Evolutionary conservation across 2,329 filamentous ascomycete species (phyloP).

Genomic region (Microcyclosporella mali): DNA sequence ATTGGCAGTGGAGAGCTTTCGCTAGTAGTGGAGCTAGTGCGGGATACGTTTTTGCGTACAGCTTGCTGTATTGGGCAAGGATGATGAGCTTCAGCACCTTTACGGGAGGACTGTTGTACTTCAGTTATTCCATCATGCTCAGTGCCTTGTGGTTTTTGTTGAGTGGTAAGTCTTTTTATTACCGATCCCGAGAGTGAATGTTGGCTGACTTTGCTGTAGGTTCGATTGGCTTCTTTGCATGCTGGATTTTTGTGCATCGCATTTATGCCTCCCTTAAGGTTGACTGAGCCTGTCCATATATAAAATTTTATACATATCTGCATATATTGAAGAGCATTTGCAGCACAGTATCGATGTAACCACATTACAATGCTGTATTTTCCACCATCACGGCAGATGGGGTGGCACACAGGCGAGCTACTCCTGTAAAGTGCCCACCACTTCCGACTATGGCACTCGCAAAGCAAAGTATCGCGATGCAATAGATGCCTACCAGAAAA

Average conservation of each 20-base stretch:
- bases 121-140: slow-evolving; percentile 86
- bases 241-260: slow-evolving; percentile 87
- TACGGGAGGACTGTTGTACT: slow-evolving; percentile 81
- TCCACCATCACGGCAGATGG: no score
- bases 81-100: slow-evolving; percentile 79
- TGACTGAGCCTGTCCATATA: slow-evolving; percentile 52
- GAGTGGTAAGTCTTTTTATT: slow-evolving; percentile 67
- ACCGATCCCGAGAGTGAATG: not conserved
- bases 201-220: slow-evolving; percentile 48
- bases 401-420: no score
- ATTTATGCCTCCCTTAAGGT: slow-evolving; percentile 99
- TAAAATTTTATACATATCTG: not conserved
- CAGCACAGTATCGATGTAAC: not conserved
- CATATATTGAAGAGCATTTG: not conserved
- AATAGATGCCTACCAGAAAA: no score
- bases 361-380: not conserved
- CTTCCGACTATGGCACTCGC: no score
- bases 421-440: no score
- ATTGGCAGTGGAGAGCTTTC: slow-evolving; percentile 98
- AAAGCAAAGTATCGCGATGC: no score
- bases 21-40: slow-evolving; percentile 85
- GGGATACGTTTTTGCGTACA: slow-evolving; percentile 85
- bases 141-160: slow-evolving; percentile 90
- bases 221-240: slow-evolving; percentile 90
- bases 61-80: slow-evolving; percentile 82